Base-by-base conservation (phyloP, 176 grass and related monocot genomes). In the Dendrocalamus sinicus region DNA sequence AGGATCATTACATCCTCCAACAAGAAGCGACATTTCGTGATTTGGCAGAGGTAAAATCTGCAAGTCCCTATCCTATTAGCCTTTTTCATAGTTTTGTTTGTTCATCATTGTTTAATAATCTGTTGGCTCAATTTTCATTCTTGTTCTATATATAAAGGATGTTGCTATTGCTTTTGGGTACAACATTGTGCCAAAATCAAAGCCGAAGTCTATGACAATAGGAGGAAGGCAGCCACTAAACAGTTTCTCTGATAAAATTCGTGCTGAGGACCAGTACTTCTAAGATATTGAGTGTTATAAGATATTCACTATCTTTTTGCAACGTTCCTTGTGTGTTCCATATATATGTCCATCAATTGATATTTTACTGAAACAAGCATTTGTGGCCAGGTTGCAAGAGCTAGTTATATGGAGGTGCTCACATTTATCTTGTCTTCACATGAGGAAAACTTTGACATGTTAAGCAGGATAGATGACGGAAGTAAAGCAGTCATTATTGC, bases 101-200 rank as follows among this genome's bases (percentile, higher is more conserved):
- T 68, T 52, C 46, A 37, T 23, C 5, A 26, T 76, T 46, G 52
- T 64, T 71, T 40, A 14, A 88, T 77, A 59, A 17, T 52, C 26
- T 71, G 2, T 55, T 41, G 45, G 59, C 19, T 75, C 3, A 30
- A 55, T 59, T 58, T 79, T 50, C 17, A 71, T 67, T 76, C 67
- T 86, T 70, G 19, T 84, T 86, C 7, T 37, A 74, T 84, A 66
- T 37, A 74, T 84, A 66, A 92, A 99, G 92, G 96, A 99, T 88
- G 90, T 99, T 67, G 96, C 96, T 81, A 99, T 96, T 83, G 96
- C 96, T 84, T 94, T 90, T 94, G 96, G 96, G 52, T 99, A 92
- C 73, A 98, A 98, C 73, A 98, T 94, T 83, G 91, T 99, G 70
- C 93, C 96, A 69, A 96, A 96, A 78, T 94, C 96, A 59, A 96